phyloP scores from a whole-genome alignment of 2,329 filamentous ascomycete genomes.

The Elsinoe necatrix region DNA sequence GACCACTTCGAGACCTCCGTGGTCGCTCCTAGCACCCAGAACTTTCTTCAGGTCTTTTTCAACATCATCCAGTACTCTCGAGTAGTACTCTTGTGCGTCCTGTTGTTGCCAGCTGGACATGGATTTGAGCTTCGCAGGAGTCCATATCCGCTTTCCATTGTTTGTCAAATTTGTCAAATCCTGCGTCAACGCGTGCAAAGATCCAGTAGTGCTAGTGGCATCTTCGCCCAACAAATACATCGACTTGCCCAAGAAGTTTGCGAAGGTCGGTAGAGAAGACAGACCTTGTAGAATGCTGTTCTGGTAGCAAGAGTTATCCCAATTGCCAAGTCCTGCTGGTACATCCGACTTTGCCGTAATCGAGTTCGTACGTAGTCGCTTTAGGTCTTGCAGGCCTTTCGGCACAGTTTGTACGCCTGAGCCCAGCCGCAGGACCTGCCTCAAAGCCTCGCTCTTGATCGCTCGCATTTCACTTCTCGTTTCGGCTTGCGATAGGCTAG shows the following conservation, averaged over 20 bases:
- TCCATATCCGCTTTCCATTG: constrained; percentile 72
- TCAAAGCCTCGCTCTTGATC: constrained; percentile 32
- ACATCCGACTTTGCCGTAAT: constrained; percentile 24
- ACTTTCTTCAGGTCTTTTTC: constrained; percentile 41
- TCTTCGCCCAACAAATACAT: constrained; percentile 30
- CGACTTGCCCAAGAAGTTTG: constrained; percentile 18
- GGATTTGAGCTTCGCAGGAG: constrained; percentile 69
- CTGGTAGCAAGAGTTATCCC: constrained; percentile 94
- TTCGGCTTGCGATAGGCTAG: background rate
- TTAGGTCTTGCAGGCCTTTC: background rate
- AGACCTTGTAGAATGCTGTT: constrained; percentile 75
- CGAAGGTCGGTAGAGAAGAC: constrained; percentile 63
- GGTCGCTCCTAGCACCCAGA: constrained; percentile 18
- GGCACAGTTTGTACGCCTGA: constrained; percentile 22
- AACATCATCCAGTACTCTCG: constrained; percentile 58
- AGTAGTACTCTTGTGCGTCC: constrained; percentile 95
- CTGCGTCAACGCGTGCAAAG: constrained; percentile 58
- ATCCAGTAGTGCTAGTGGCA: constrained; percentile 36
- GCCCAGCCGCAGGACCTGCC: constrained; percentile 32
- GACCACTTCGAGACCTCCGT: constrained; percentile 11
- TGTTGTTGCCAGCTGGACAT: constrained; percentile 96
- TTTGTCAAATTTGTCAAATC: constrained; percentile 62
- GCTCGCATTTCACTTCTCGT: constrained; percentile 24
- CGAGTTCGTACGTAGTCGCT: background rate
- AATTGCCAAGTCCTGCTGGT: constrained; percentile 68